phyloP scores from a whole-genome alignment of 202 grass and related monocot species.

The Setaria italica region DNA sequence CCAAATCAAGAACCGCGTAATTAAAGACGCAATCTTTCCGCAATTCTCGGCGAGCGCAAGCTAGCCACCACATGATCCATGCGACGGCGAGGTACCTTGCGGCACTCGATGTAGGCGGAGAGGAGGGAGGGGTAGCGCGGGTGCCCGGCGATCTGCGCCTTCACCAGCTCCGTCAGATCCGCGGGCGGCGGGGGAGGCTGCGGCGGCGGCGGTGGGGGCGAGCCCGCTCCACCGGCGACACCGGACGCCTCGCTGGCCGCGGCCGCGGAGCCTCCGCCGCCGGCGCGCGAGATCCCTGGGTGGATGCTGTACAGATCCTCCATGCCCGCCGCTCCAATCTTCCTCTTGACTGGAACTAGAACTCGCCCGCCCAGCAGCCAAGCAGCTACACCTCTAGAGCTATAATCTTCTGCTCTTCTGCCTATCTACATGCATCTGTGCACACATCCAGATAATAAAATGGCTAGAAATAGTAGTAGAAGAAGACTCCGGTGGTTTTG shows the following conservation, averaged over 20 bases:
- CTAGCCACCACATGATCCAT: neutral
- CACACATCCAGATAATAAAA: conserved; percentile 35
- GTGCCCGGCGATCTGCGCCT: conserved; percentile 93
- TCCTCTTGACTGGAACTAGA: conserved; percentile 1
- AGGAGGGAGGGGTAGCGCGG: conserved; percentile 83
- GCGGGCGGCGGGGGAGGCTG: conserved; percentile 36
- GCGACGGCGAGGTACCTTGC: conserved; percentile 60
- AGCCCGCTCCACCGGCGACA: conserved; percentile 40
- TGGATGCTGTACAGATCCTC: conserved; percentile 99
- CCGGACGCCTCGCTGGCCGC: conserved; percentile 57
- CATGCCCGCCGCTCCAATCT: conserved; percentile 44
- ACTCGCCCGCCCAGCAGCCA: conserved; percentile 11
- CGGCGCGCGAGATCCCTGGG: conserved; percentile 73
- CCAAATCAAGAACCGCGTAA: conserved; percentile 9
- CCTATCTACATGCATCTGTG: conserved; percentile 40
- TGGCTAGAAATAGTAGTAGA: conserved; percentile 22
- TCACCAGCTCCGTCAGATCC: conserved; percentile 82
- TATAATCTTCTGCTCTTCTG: neutral
- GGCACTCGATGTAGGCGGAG: conserved; percentile 92
- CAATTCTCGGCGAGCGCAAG: conserved; percentile 18
- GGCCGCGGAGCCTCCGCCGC: neutral
- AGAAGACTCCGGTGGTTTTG: neutral
- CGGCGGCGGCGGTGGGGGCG: conserved; percentile 25
- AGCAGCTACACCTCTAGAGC: neutral
- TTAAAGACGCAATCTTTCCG: neutral